Evolutionary conservation across 768 basidiomycete genomes (phyloP), one percentile per base, ranked within the genome.

Genomic region (Coprinellus aureogranulatus): DNA sequence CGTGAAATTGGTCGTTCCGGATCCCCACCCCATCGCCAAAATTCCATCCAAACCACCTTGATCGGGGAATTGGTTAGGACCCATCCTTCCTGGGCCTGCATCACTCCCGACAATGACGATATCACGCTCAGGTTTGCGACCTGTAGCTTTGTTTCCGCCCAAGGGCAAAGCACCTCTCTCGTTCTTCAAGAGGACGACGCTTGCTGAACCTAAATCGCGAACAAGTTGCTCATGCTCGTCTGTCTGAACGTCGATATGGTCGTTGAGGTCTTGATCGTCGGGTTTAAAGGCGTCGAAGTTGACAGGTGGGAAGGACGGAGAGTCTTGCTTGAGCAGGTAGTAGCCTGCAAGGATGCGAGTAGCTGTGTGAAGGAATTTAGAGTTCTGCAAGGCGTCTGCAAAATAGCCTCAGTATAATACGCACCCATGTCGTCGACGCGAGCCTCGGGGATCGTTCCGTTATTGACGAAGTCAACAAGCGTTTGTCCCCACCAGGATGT

Each of bases 1-100:
- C 4, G 87, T 84, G 75, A 90, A 87, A 62, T 85, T 82, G 12
- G 83, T 78, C 0, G 93, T 91, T 4, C 92, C 92, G 50, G 87
- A 89, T 37, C 92, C 94, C 94, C 94, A 97, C 14, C 93, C 93
- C 87, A 94, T 88, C 8, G 92, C 92, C 22, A 97, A 78, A 18
- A 89, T 78, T 10, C 92, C 92, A 48, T 80, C 82, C 28, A 75
- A 72, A 25, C 86, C 85, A 48, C 81, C 84, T 62, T 80, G 82
- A 61, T 92, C 88, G 8, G 71, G 20, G 53, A 84, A 91, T 53
- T 84, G 79, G 64, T 92, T 93, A 0, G 91, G 88, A 0, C 92
- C 92, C 27, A 77, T 71, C 41, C 63, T 71, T 22, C 83, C 81
- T 1, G 89, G 88, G 5, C 83, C 89, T 4, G 82, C 82, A 61